Conservation (phyloP, 2,329 filamentous ascomycete genomes). For the Trichoderma simmonsii region DNA sequence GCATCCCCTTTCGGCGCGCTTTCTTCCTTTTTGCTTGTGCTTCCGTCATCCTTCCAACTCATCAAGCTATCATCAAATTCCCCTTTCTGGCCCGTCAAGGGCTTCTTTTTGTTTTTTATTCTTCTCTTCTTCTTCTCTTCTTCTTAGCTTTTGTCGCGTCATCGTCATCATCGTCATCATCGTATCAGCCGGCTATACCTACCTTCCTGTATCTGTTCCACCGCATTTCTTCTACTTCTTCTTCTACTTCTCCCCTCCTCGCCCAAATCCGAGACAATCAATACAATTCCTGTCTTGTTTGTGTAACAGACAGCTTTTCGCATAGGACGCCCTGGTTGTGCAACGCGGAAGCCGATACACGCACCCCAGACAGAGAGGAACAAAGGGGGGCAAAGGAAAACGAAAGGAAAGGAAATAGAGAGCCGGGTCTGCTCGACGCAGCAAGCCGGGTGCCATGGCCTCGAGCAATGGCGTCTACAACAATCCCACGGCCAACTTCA, state of each 20-base stretch:
- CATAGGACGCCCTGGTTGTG: background rate
- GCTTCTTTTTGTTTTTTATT: background rate
- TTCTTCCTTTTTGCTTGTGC: background rate
- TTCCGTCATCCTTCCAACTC: background rate
- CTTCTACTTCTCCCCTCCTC: background rate
- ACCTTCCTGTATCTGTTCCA: background rate
- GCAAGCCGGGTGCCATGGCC: constrained; percentile 22
- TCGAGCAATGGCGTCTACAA: constrained; percentile 18
- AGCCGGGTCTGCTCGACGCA: background rate
- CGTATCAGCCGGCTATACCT: background rate
- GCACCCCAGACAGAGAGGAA: background rate
- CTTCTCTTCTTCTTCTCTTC: background rate
- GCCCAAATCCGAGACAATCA: background rate
- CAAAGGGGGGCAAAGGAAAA: background rate
- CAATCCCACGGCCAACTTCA: constrained; percentile 15
- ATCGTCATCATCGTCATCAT: background rate
- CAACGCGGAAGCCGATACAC: constrained; percentile 1
- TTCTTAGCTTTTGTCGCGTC: background rate
- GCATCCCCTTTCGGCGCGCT: constrained; percentile 8
- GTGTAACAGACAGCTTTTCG: background rate
- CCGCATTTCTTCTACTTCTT: background rate
- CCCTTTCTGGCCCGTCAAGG: background rate
- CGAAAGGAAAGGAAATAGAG: background rate
- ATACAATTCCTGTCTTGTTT: constrained; percentile 2
- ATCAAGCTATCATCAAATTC: background rate